Base-by-base conservation (phyloP, 2,329 filamentous ascomycete genomes). In the Calonectria hongkongensis region DNA sequence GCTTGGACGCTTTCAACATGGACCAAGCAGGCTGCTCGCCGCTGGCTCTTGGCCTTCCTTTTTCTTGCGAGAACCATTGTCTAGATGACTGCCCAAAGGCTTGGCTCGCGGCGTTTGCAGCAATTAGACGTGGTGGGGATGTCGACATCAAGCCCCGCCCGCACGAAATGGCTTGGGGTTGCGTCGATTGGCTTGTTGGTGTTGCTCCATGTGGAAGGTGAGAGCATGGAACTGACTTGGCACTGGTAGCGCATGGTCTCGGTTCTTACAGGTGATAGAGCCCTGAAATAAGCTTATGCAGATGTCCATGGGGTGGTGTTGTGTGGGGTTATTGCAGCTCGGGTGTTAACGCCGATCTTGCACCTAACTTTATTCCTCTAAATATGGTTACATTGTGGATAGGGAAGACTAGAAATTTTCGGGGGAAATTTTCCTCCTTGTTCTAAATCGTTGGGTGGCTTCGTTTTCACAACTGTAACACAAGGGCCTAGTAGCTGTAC, bases 171-270 rank as follows among this genome's bases (percentile, higher is more conserved):
- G 16, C 50, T 41, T 41, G 27, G 47, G 39, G 39, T 47, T 3
- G 18, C 21, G 56, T 45, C 66, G 39, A 65, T 72, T 43, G 47
- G 27, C 21, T 33, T 36, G 45, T 15, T 30, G 39, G 21, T 25
- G 36, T 45, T 60, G 41, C 70, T 69, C 25, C 30, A 69, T 50
- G 21, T 10, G 66, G 70, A 72, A 72, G 70, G 70, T 72, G 66
- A 90, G 21, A 9, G 39, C 4, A 39, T 21, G 25, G 16, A 33
- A 2, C 41, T 36, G 50, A 45, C 41, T 58, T 60, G 56, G 68
- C 21, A 51, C 45, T 33, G 41, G 41, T 47, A 36, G 21, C n/a
- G 10, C 50, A 39, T 13, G n/a, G 39, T 43, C 28, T 68, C 25
- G 30, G 27, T 60, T 15, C 54, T 41, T 8, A 3, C 21, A 9